Evolutionary conservation across 148 eudicot species (phyloP).

Genomic region (Salicornia ramosissima): DNA sequence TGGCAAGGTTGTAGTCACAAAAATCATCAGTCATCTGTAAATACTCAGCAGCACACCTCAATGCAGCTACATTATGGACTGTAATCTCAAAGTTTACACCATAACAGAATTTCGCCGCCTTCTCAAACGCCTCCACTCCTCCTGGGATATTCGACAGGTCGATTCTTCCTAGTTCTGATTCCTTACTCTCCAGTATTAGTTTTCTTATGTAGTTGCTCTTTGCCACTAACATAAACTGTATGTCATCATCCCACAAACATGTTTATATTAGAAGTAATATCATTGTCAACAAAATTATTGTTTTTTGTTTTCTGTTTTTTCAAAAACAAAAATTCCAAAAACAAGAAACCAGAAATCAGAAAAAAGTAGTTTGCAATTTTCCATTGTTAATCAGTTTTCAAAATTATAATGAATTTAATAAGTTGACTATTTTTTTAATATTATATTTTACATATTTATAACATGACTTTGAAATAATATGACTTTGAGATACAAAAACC

Average conservation of each 20-base stretch:
- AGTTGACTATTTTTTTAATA: no score
- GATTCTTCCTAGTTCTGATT: slow-evolving; percentile 50
- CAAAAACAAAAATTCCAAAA: background rate
- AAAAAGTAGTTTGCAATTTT: no score
- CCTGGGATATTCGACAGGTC: slow-evolving; percentile 81
- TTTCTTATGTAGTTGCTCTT: slow-evolving; percentile 88
- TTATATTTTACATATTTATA: no score
- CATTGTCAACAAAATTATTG: no score
- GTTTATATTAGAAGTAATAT: no score
- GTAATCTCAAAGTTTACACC: slow-evolving; percentile 97
- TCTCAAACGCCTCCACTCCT: slow-evolving; percentile 79
- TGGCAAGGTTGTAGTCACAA: slow-evolving; percentile 65
- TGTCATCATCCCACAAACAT: slow-evolving; percentile 6
- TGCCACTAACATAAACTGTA: slow-evolving; percentile 94
- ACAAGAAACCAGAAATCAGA: background rate
- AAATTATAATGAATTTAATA: no score
- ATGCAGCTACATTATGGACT: slow-evolving; percentile 79
- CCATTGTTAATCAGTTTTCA: no score
- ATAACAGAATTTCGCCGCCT: slow-evolving; percentile 88
- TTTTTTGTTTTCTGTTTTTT: no score
- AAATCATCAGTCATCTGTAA: slow-evolving; percentile 78
- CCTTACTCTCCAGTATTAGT: slow-evolving; percentile 62
- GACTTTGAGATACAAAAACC: no score
- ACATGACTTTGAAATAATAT: no score
- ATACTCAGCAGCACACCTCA: slow-evolving; percentile 87